Base-by-base conservation (phyloP, 208 protist species). In the Trypanosomatidae sp. region DNA sequence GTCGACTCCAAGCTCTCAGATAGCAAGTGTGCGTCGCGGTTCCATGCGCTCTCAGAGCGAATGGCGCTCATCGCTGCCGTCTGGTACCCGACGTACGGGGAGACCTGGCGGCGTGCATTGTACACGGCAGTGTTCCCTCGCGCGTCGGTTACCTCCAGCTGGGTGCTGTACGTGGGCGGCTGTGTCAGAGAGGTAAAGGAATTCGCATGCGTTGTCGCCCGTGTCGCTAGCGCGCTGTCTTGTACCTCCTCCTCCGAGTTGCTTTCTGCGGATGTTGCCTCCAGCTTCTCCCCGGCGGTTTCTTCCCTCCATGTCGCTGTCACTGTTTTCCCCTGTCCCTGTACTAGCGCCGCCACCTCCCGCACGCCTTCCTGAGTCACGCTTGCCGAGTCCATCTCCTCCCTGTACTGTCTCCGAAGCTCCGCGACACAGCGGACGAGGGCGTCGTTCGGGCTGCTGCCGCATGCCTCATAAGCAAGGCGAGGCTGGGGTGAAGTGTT, bases 351-450 rank as follows among this genome's bases (percentile, higher is more conserved):
- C 49, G 84, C 74, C 41, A 91, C 77, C 84, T 95, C 92, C 9
- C 82, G 85, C 64, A 93, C 81, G 15, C 83, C 85, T 67, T 88
- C 91, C 33, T 91, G 73, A 55, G 83, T 78, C 39, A 93, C 85
- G 22, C 65, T 69, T 7, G 82, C 74, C 7, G 87, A 92, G 41
- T 88, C 82, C n/a, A 87, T 39, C 78, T 93, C 88, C 1, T 73
- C 74, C 10, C 68, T 39, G 62, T 92, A 90, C 36, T 83, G 76
- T 33, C 80, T 76, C 7, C 87, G 85, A 62, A 97, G 81, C 66
- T 83, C 76, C 4, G 80, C 65, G 44, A 94, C 73, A 56, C 90
- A 92, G 17, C 74, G 83, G 58, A 82, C 79, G 13, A 97, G 76
- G 8, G 88, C 90, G 43, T 84, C 81, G 62, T 87, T 87, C 0